Base-by-base conservation (phyloP, 2,329 filamentous ascomycete genomes). In the Alternaria dauci region DNA sequence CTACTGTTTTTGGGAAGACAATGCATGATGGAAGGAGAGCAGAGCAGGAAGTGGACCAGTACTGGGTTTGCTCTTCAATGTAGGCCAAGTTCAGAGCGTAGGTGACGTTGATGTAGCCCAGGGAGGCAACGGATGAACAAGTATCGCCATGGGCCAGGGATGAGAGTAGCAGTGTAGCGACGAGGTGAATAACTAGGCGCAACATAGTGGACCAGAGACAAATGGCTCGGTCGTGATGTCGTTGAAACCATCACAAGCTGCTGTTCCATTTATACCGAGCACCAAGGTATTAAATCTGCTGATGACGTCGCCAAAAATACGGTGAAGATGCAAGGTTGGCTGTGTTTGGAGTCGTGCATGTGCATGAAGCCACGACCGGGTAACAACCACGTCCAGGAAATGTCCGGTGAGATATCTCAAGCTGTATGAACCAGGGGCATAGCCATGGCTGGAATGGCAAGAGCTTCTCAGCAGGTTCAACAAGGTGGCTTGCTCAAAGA, bases 1-100 rank as follows among this genome's bases (percentile, higher is more conserved):
- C 74, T 0, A 81, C 77, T 34, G 79, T 84, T 20, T 67, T 72
- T 3, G 73, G 72, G 30, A 73, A 72, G 58, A 76, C 67, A 50
- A 77, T 76, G 50, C 75, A 77, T 2, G 68, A 70, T 0, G 74
- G 72, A 14, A 69, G 56, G n/a, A 76, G 67, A 25, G 72, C 72
- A 20, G 66, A 67, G 61, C 73, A 76, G 16, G 72, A 73, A 1
- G 70, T 73, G 1, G 70, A 74, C 74, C 74, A 75, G 52, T 76
- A 76, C 57, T 75, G 63, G 4, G 67, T 70, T 55, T 75, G 71
- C 44, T 75, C 72, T 56, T 67, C 59, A 18, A 72, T 70, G 41
- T 75, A 73, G 28, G 67, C 65, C 8, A 63, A 58, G 32, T 69
- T 54, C 4, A 71, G 42, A 9, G 63, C 18, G 16, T 68, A 63